These are phyloP conservation scores for Acephala macrosclerotiorum DNA, from an alignment of 2,329 filamentous ascomycete genomes.

Conservation along the genomic window DNA sequence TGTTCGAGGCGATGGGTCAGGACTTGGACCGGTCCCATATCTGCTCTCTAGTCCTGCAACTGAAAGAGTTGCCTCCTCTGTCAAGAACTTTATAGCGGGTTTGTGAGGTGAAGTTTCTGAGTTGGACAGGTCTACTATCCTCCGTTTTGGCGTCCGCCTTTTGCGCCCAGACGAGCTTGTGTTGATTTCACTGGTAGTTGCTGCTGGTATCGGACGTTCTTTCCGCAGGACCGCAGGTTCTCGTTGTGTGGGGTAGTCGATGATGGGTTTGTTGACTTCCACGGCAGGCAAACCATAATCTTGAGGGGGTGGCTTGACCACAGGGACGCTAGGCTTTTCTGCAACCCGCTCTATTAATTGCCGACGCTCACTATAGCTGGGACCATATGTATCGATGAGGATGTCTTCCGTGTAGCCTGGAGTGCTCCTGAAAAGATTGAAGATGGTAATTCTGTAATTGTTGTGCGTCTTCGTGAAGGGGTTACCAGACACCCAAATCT, in stretches of 20 bases:
- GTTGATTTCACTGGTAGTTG: constrained; percentile 64
- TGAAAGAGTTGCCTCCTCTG: constrained; percentile 32
- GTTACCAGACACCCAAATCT: constrained; percentile 93
- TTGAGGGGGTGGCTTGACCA: constrained; percentile 73
- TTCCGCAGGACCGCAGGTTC: constrained; percentile 64
- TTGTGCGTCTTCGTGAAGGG: constrained; percentile 88
- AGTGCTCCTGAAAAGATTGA: constrained; percentile 92
- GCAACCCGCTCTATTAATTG: constrained; percentile 83
- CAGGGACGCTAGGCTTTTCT: constrained; percentile 77
- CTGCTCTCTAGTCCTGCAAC: constrained; percentile 36
- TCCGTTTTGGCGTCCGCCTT: constrained; percentile 64
- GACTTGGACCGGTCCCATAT: constrained; percentile 39
- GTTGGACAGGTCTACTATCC: constrained; percentile 70
- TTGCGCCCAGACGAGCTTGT: constrained; percentile 65
- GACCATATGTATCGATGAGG: constrained; percentile 83
- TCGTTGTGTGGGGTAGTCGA: constrained; percentile 58
- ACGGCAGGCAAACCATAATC: constrained; percentile 65
- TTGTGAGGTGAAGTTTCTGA: constrained; percentile 42
- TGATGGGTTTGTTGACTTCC: constrained; percentile 72
- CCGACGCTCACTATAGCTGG: constrained; percentile 85
- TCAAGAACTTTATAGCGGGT: constrained; percentile 34
- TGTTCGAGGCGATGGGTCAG: constrained; percentile 41
- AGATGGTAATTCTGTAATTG: constrained; percentile 87
- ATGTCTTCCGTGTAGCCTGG: constrained; percentile 93
- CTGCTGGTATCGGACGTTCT: constrained; percentile 58